Evolutionary conservation across 2,329 filamentous ascomycete species (phyloP).

Genomic region (Hypoxylon sp.): DNA sequence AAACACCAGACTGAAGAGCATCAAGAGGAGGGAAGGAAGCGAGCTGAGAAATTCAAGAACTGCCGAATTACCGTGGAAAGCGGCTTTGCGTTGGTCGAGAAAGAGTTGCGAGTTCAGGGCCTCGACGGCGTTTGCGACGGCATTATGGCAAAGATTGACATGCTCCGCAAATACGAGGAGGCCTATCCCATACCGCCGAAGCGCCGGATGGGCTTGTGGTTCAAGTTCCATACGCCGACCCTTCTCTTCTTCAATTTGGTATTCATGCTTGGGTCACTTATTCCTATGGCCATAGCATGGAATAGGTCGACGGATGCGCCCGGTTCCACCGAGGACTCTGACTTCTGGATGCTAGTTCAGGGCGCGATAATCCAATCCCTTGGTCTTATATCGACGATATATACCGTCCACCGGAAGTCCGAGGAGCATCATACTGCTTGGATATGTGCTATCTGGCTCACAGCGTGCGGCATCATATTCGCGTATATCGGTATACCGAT

Average conservation of each 20-base stretch:
- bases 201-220: neutral
- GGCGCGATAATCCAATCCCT: neutral
- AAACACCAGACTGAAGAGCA: conserved; percentile 25
- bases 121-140: conserved; percentile 8
- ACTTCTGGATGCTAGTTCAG: conserved; percentile 22
- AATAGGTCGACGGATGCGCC: conserved; percentile 4
- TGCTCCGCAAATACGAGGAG: conserved; percentile 36
- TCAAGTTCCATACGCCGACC: neutral
- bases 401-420: conserved; percentile 3
- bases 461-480: conserved; percentile 16
- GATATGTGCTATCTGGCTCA: conserved; percentile 17
- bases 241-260: conserved; percentile 6
- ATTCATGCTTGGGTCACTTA: neutral
- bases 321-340: conserved; percentile 24
- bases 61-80: conserved; percentile 13
- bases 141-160: conserved; percentile 22
- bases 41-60: conserved; percentile 19
- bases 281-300: conserved; percentile 21
- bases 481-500: conserved; percentile 5
- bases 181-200: conserved; percentile 27
- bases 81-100: conserved; percentile 10
- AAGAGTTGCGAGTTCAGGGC: conserved; percentile 23
- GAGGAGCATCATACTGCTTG: conserved; percentile 19
- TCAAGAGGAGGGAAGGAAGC: conserved; percentile 10
- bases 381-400: conserved; percentile 11